Evolutionary conservation across 1,139 yeast genomes (phyloP).

Genomic region (Pichia sp.): DNA sequence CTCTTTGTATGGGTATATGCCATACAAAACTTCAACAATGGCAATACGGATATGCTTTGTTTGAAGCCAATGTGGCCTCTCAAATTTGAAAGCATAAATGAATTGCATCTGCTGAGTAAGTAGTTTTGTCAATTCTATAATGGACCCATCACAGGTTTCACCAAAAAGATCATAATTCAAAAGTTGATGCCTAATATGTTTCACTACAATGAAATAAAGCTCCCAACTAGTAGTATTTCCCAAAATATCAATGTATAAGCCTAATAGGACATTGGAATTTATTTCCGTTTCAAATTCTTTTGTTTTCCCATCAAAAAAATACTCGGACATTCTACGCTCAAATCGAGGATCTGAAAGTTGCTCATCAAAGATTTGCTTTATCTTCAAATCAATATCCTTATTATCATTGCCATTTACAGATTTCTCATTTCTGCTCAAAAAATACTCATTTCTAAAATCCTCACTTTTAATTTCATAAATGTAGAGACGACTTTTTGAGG

Average conservation of each 20-base stretch:
- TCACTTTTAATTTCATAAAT: neutral
- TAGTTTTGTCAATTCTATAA: conserved; percentile 44
- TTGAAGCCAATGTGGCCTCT: conserved; percentile 43
- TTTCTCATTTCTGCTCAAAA: neutral
- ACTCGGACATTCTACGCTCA: neutral
- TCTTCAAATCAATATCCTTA: neutral
- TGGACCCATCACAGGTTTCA: conserved; percentile 38
- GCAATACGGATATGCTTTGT: conserved; percentile 67
- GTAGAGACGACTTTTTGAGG: neutral
- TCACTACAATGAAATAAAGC: conserved; percentile 59
- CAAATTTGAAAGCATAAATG: conserved; percentile 42
- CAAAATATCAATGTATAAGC: conserved; percentile 47
- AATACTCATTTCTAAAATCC: neutral
- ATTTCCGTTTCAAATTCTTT: neutral
- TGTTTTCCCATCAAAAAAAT: conserved; percentile 2
- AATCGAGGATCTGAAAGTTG: conserved; percentile 1
- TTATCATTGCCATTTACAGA: neutral
- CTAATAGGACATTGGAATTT: conserved; percentile 25
- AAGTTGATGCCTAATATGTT: conserved; percentile 70
- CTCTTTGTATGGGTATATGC: conserved; percentile 63
- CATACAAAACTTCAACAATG: conserved; percentile 58
- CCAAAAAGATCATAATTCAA: conserved; percentile 56
- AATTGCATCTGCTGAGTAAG: conserved; percentile 60
- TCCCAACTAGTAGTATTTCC: conserved; percentile 67
- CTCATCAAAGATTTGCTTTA: neutral